Conservation (phyloP, 805 yeast species). For the Spathaspora girioi region DNA sequence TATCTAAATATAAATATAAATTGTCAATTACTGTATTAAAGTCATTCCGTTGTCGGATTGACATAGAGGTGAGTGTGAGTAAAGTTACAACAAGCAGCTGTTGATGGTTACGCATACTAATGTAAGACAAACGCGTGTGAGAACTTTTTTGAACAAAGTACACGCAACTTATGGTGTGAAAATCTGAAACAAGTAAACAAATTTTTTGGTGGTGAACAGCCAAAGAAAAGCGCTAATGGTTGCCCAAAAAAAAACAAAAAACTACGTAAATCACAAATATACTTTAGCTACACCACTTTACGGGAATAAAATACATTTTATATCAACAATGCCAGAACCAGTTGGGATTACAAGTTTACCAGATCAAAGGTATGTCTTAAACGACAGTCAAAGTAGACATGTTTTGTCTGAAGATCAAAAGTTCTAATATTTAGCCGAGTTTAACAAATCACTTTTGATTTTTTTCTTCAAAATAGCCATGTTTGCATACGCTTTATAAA, state of each 20-base stretch:
- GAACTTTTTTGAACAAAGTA: not conserved
- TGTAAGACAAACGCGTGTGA: not conserved
- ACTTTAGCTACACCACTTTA: not conserved
- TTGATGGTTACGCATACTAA: not conserved
- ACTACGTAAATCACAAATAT: not conserved
- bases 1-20: not conserved
- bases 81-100: not conserved
- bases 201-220: not conserved
- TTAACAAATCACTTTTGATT: not conserved
- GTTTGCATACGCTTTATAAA: not conserved
- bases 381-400: not conserved
- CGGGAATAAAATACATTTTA: not conserved
- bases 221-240: not conserved
- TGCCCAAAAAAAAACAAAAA: not conserved
- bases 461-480: not conserved
- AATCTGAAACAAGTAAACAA: not conserved
- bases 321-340: constrained; percentile 44
- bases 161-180: not conserved
- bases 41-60: not conserved
- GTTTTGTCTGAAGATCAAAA: not conserved
- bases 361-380: constrained; percentile 55
- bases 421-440: not conserved
- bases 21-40: not conserved
- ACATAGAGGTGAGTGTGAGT: too few relatives aligned
- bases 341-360: constrained; percentile 73